Evolutionary conservation across 257 asterid species (phyloP), one percentile per base, ranked within the genome.

Genomic region (Dorcoceras hygrometricum): DNA sequence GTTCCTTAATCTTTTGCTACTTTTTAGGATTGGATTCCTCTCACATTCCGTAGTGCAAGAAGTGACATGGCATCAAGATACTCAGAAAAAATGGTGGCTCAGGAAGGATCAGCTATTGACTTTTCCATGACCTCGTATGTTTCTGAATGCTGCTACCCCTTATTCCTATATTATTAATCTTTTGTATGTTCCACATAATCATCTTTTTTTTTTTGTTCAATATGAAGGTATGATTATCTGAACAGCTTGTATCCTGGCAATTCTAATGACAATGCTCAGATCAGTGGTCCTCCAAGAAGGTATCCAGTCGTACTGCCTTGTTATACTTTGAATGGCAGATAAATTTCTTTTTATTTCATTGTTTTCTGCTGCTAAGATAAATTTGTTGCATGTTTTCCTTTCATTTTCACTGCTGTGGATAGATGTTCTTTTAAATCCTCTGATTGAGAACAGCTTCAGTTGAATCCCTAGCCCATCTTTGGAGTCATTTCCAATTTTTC

Each of bases 51-150:
- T 80, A 80, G 81, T 55, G 61, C 79, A 24, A 73, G 73, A 71
- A 93, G 95, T 76, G 87, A 76, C 65, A 46, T 79, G 73, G 83
- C 96, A 57, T 73, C 71, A 58, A 76, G 76, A 70, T 82, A 78
- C 76, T 70, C 81, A 28, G 59, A 75, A 28, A 82, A 78, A 73
- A 73, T 93, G 94, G 75, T 68, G 31, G 76, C 77, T 58, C 81
- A 36, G 59, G 86, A 77, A 69, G 81, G 67, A 58, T 70, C 90
- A 59, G 80, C 79, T 26, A 57, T 93, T 56, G 43, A 65, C 59
- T 86, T 93, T 82, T 78, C 85, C 60, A 88, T 86, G 92, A 82
- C 84, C 89, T 75, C 83, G 99, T 88, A 81, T 62, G 90, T 63
- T 67, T 66, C 69, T 68, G 39, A 32, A 57, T 31, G 66, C 66